Evolutionary conservation across 75 land plant genomes (phyloP).

Genomic region (Sequoiadendron giganteum): DNA sequence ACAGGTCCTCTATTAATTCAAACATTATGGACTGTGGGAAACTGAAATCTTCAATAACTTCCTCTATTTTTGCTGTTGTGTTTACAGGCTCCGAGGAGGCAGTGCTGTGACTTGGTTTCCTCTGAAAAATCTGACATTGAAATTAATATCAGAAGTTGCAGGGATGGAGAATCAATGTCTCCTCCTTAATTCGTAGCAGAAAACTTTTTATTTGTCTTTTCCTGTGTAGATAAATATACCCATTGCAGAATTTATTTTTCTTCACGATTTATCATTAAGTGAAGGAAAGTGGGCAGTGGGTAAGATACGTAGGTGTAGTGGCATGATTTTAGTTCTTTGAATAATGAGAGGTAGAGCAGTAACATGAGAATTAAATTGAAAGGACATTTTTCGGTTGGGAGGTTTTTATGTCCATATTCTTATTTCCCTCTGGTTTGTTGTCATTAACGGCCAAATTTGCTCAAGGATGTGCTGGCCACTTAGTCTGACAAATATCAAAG

Average conservation of each 20-base stretch:
- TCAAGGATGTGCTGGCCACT: not conserved
- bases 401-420: not conserved
- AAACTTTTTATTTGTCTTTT: not conserved
- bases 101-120: not conserved
- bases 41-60: not conserved
- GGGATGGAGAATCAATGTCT: not conserved
- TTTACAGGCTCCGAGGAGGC: slow-evolving; percentile 1
- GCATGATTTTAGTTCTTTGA: not conserved
- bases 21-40: too few relatives aligned
- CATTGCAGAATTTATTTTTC: not conserved
- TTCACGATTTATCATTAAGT: not conserved
- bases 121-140: not conserved
- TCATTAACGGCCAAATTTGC: too few relatives aligned
- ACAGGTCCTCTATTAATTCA: too few relatives aligned
- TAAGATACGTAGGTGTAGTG: not conserved
- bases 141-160: not conserved
- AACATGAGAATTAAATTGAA: not conserved
- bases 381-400: not conserved
- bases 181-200: not conserved
- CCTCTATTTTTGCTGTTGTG: not conserved
- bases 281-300: not conserved
- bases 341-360: not conserved
- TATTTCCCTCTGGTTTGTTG: too few relatives aligned
- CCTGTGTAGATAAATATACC: not conserved
- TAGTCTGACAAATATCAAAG: not conserved